Evolutionary conservation across 345 rosid genomes (phyloP), one percentile per base, ranked within the genome.

Genomic region (Hypericum androsaemum): DNA sequence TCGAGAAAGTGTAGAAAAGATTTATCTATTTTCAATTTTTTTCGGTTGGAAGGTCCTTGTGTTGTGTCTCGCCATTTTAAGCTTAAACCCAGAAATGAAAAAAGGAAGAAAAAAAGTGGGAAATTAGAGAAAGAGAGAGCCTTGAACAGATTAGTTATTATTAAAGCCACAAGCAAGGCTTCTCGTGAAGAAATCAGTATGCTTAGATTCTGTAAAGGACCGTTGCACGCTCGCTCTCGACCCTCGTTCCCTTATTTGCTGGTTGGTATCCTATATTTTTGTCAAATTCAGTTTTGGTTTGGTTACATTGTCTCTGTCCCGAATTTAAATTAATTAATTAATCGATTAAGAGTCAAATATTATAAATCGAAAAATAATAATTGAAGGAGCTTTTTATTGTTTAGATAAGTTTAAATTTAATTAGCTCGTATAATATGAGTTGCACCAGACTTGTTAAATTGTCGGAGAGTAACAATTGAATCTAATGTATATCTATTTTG

Each of bases 101-200:
- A 51, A n/a, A 14, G 7, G 10, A 4, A 22, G 3, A 44, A 43
- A 12, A 38, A 8, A n/a, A 16, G 14, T 11, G 37, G n/a, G 39
- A 17, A 45, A 45, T 17, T 5, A 39, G 37, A 61, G 42, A 36
- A 13, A 51, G 51, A 39, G 49, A 55, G 28, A 39, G 38, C 32
- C n/a, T n/a, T 22, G 4, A 22, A 22, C 4, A 1, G 32, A 22
- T 22, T 22, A 22, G 32, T 22, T 22, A 22, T 22, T 22, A 22
- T 22, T 22, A 22, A 22, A 22, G 39, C 40, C 22, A 9, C 8
- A 8, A 5, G 57, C 48, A 47, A 11, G 44, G 22, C 50, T 57
- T 65, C 67, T 15, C 64, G 71, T 52, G 71, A 64, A 61, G 60
- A 66, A 70, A 76, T 65, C 76, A 78, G 65, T 57, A 52, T 8